These are phyloP conservation scores for Melocanna baccifera DNA, from an alignment of 176 grass and related monocot species.

Conservation along the genomic window DNA sequence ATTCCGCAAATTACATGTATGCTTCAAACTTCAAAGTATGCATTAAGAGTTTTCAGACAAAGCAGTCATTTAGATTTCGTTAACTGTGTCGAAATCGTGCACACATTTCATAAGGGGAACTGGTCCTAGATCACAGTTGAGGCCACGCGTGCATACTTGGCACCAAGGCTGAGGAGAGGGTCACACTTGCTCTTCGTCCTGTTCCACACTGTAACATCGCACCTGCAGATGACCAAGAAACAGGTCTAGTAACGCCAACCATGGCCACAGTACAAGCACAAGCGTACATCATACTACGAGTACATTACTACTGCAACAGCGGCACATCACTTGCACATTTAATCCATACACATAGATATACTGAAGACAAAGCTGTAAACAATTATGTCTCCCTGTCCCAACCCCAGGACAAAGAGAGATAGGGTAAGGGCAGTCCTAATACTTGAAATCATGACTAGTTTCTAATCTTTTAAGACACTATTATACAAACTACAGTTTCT, in stretches of 20 bases:
- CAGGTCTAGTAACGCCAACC: background rate
- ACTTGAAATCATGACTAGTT: too few species aligned
- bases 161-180: slow-evolving; percentile 65
- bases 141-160: slow-evolving; percentile 43
- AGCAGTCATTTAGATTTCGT: background rate
- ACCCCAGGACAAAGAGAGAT: background rate
- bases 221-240: slow-evolving; percentile 38
- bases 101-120: background rate
- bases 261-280: background rate
- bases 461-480: too few species aligned
- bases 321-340: background rate
- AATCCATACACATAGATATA: background rate
- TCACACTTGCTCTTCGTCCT: slow-evolving; percentile 88
- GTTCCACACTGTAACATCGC: slow-evolving; percentile 86
- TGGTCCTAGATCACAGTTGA: background rate
- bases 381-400: background rate
- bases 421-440: too few species aligned
- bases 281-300: background rate
- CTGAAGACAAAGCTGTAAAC: background rate
- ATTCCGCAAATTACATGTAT: background rate
- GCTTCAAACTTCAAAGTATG: background rate
- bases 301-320: background rate
- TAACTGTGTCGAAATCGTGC: background rate
- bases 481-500: too few species aligned
- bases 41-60: background rate